Evolutionary conservation across 139 green algal species (phyloP), one percentile per base, ranked within the genome.

Genomic region (Tetraselmis striata): DNA sequence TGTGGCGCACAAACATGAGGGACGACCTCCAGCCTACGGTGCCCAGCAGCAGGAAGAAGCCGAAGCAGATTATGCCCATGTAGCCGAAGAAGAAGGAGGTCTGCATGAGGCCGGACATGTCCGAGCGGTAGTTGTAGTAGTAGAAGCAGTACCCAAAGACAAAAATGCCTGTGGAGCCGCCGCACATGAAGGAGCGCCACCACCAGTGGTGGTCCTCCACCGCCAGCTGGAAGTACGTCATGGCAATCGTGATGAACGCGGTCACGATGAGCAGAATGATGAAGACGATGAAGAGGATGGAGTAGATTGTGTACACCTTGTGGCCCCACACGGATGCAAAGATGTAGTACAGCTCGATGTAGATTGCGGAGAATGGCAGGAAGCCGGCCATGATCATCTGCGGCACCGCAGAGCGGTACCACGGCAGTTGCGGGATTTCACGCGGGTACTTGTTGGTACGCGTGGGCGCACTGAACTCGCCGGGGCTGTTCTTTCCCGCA

Each of bases 11-110:
- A 83, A 97, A 97, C 59, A 85, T 59, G 26, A 97, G 86, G 1
- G 88, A 93, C 2, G 95, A 90, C 1, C 95, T 89, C 91, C 93
- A 98, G 32, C 96, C 96, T 1, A 99, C 91, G 22, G 91, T 94
- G 11, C 96, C 95, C 32, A 99, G 89, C 89, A 94, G 90, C 29
- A 93, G 82, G 88, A 94, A 95, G 81, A 94, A 85, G 67, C 78
- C 90, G 79, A 89, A 94, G 86, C 89, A 92, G 31, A 93, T 92
- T 79, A 94, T 90, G 31, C 78, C 32, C 85, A 94, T 97, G 90
- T 97, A 97, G 28, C 94, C 93, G 82, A 97, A 97, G 87, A 94
- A 97, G 84, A 97, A 97, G 32, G 83, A 86, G 2, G 92, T 90
- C 88, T 96, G 92, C 77, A 87, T 80, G 30, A 84, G 75, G n/a